Base-by-base conservation (phyloP, 352 stramenopile genomes). In the Peronosclerospora sorghi region DNA sequence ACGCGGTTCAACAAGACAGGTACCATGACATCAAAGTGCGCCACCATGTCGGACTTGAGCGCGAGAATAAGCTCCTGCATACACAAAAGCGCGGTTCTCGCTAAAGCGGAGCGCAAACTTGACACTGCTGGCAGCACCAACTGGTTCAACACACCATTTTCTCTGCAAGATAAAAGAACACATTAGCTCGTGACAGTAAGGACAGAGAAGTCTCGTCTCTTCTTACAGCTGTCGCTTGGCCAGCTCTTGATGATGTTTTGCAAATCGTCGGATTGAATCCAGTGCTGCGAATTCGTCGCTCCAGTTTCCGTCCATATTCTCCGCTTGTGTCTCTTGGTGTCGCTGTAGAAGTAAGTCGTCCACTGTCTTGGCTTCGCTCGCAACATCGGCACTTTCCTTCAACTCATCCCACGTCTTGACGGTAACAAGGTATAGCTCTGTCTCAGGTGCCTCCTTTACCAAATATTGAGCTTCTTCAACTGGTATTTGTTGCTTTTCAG, bases 51-150 rank as follows among this genome's bases (percentile, higher is more conserved):
- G 3, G 35, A 35, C 32, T 59, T 34, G 4, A 73, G 52, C 7
- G 35, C 54, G 6, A 69, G 17, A 4, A 83, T 37, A 17, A 87
- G 32, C 29, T 87, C 74, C 35, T 85, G 65, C 6, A 87, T 47
- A 30, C 72, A 83, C 42, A 85, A 30, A 29, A 87, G 44, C 30
- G 74, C 74, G 24, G 84, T 87, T 7, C 74, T 62, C 7, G 69
- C 52, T 65, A 87, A 72, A 20, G 65, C 58, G 7, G 74, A 87
- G 5, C 74, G 72, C 18, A 87, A 42, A 56, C 59, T 85, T 18
- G 47, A 64, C 5, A 66, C 72, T 0, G 69, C 66, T n/a, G 74
- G 70, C 24, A 73, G 62, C 35, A 87, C 70, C 12, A 87, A 41
- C 21, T 50, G 36, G 15, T 24, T 15, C 42, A 70, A 35, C 17